Evolutionary conservation across 1,284 basidiomycete genomes (phyloP).

Genomic region (Schizophyllum commune): DNA sequence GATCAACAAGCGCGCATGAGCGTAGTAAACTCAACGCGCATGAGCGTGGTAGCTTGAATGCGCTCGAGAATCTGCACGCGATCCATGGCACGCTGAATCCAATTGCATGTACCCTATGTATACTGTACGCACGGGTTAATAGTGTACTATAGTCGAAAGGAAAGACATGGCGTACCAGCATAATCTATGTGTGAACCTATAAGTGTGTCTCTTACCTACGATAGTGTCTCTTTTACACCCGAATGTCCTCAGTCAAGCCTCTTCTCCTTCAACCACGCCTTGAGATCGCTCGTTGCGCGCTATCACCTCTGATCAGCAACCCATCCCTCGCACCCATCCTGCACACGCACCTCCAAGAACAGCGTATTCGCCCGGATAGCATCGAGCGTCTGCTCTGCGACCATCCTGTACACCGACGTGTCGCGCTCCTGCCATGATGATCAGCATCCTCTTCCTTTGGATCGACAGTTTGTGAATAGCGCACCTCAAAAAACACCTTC

Average conservation of each 20-base stretch:
- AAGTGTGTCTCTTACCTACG: background rate
- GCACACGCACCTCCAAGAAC: constrained; percentile 34
- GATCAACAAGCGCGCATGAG: constrained; percentile 30
- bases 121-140: background rate
- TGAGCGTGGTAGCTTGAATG: too few species aligned
- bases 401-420: constrained; percentile 36
- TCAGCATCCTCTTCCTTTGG: background rate
- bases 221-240: too few species aligned
- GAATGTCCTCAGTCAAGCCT: too few species aligned
- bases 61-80: too few species aligned
- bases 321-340: background rate
- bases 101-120: background rate
- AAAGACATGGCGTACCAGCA: background rate
- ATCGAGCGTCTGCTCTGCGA: constrained; percentile 46
- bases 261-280: constrained; percentile 41
- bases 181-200: background rate
- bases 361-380: constrained; percentile 34
- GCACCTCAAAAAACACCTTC: constrained; percentile 48
- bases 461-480: background rate
- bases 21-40: too few species aligned
- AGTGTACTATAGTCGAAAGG: background rate
- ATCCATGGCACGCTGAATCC: background rate
- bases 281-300: constrained; percentile 38
- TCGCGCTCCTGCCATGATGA: constrained; percentile 30
- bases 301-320: constrained; percentile 11